Conservation (phyloP, 2,329 filamentous ascomycete species). For the Thielaviopsis musarum region DNA sequence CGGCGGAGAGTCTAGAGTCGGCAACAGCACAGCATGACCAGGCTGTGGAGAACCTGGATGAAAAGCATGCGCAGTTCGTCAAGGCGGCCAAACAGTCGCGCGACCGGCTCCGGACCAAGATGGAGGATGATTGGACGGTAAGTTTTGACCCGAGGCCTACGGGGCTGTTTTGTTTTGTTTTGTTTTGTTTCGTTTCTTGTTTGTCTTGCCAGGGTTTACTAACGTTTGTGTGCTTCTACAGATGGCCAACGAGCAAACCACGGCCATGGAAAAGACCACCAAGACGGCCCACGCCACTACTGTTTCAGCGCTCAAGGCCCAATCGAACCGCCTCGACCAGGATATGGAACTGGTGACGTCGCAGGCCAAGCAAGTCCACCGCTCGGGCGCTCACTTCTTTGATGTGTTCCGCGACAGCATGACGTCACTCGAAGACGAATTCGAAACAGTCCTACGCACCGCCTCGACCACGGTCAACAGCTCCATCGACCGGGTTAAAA, state of each 20-base stretch:
- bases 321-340: conserved; percentile 71
- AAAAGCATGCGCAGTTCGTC: conserved; percentile 50
- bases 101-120: conserved; percentile 61
- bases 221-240: conserved; percentile 19
- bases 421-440: background rate
- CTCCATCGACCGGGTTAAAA: conserved; percentile 51
- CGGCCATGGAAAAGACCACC: conserved; percentile 67
- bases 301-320: conserved; percentile 72
- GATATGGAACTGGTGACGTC: conserved; percentile 44
- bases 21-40: conserved; percentile 49
- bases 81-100: conserved; percentile 56
- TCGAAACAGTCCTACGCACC: background rate
- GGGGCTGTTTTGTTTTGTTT: too few species aligned
- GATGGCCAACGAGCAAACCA: conserved; percentile 62
- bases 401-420: background rate
- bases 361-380: background rate
- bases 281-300: conserved; percentile 83
- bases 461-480: conserved; percentile 53
- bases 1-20: conserved; percentile 47
- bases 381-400: background rate
- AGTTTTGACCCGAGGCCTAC: conserved; percentile 19
- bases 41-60: conserved; percentile 59
- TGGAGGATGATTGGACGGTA: conserved; percentile 76
- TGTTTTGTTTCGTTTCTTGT: too few species aligned
- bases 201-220: conserved; percentile 12